A percentile compares a stretch with the other conserved stretches of the same genome.
Conservation (phyloP, 768 basidiomycete species). For the Dentipellis fragilis region DNA sequence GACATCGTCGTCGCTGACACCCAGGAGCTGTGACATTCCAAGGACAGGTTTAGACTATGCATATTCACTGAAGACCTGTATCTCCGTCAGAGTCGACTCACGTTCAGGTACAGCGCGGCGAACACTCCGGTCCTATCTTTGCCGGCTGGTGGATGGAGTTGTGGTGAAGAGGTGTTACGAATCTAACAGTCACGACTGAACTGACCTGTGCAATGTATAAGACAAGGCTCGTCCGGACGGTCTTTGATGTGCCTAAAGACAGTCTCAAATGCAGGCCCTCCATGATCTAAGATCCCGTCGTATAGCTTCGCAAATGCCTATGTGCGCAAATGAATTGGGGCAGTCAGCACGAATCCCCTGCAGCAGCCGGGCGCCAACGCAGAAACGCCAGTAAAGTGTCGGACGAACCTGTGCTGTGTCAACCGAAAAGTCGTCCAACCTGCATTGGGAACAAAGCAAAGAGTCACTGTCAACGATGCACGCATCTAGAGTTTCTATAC, state of each 20-base stretch:
- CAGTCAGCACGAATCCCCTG: background rate
- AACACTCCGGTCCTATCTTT: background rate
- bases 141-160: background rate
- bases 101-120: background rate
- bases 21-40: slow-evolving; percentile 10
- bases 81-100: background rate
- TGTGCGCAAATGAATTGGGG: background rate
- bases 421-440: slow-evolving; percentile 21
- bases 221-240: slow-evolving; percentile 26
- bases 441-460: slow-evolving; percentile 15
- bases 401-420: slow-evolving; percentile 18
- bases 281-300: background rate
- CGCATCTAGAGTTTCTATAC: background rate
- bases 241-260: slow-evolving; percentile 30
- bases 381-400: background rate
- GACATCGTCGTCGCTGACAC: slow-evolving; percentile 14
- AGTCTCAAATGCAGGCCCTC: slow-evolving; percentile 8
- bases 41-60: background rate
- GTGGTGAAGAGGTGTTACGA: background rate
- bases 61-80: background rate
- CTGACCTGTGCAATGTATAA: slow-evolving; percentile 36
- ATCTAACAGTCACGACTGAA: background rate
- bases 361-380: background rate
- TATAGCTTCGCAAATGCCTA: background rate
- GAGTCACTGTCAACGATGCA: background rate